These are phyloP conservation scores for Cystobasidium sp. DNA, from an alignment of 1,284 basidiomycete genomes.

Conservation along the genomic window DNA sequence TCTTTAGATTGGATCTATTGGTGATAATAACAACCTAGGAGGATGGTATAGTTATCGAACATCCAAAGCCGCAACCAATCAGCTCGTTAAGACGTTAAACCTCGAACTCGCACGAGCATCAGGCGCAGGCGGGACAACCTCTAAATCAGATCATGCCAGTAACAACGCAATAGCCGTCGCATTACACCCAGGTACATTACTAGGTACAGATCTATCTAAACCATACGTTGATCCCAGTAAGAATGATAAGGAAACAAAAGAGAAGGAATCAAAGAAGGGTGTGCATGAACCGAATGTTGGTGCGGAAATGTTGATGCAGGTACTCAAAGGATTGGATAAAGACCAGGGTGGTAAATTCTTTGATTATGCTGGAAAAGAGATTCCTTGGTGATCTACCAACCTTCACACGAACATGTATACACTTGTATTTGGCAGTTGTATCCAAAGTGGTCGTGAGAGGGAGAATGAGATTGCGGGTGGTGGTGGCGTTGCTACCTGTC, in stretches of 20 bases:
- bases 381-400: conserved; percentile 47
- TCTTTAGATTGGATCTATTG: conserved; percentile 42
- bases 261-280: conserved; percentile 49
- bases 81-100: conserved; percentile 54
- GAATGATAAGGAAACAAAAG: conserved; percentile 46
- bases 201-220: conserved; percentile 53
- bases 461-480: neutral
- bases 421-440: no score
- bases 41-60: conserved; percentile 46
- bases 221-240: conserved; percentile 51
- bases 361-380: conserved; percentile 69
- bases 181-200: conserved; percentile 53
- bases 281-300: conserved; percentile 62
- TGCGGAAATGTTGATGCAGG: conserved; percentile 64
- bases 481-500: neutral
- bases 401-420: neutral
- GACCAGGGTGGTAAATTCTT: conserved; percentile 68
- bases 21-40: conserved; percentile 43
- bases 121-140: conserved; percentile 35
- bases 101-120: conserved; percentile 50
- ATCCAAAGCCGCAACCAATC: conserved; percentile 57
- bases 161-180: conserved; percentile 51
- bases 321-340: conserved; percentile 61
- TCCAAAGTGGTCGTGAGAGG: no score
- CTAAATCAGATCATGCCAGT: conserved; percentile 3